These are phyloP conservation scores for Populus nigra DNA, from an alignment of 345 rosid species.

Conservation along the genomic window DNA sequence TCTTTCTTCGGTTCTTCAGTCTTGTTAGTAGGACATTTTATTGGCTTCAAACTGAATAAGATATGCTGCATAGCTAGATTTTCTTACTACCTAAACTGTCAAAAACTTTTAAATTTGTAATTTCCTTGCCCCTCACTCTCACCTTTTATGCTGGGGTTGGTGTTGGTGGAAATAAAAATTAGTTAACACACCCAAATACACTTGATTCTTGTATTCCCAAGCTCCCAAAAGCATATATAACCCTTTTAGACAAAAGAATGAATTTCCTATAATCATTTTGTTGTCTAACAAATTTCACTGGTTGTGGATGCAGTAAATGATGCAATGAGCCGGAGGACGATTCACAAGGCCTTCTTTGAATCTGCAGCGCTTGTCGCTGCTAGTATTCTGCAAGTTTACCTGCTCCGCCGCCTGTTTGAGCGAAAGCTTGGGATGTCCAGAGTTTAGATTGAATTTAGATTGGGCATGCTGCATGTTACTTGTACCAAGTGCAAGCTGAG, in stretches of 20 bases:
- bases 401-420: slow-evolving; percentile 61
- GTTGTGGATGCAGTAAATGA: slow-evolving; percentile 56
- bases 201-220: too few relatives aligned
- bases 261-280: neutral
- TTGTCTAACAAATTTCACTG: slow-evolving; percentile 1
- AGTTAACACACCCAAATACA: too few relatives aligned
- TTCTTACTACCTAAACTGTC: neutral
- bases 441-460: slow-evolving; percentile 60
- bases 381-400: slow-evolving; percentile 63
- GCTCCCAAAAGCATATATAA: neutral
- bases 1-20: neutral
- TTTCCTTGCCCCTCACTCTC: neutral
- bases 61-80: too few relatives aligned
- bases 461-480: neutral
- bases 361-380: slow-evolving; percentile 61
- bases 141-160: too few relatives aligned
- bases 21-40: neutral
- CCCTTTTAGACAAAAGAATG: neutral
- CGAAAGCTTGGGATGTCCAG: slow-evolving; percentile 61
- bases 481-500: neutral
- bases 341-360: slow-evolving; percentile 63
- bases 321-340: slow-evolving; percentile 53
- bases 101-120: neutral
- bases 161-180: too few relatives aligned
- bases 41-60: neutral